A percentile compares a stretch with the other conserved stretches of the same genome.
These are phyloP conservation scores for Termitomyces sp. DNA, from an alignment of 1,284 basidiomycete genomes.

Conservation along the genomic window DNA sequence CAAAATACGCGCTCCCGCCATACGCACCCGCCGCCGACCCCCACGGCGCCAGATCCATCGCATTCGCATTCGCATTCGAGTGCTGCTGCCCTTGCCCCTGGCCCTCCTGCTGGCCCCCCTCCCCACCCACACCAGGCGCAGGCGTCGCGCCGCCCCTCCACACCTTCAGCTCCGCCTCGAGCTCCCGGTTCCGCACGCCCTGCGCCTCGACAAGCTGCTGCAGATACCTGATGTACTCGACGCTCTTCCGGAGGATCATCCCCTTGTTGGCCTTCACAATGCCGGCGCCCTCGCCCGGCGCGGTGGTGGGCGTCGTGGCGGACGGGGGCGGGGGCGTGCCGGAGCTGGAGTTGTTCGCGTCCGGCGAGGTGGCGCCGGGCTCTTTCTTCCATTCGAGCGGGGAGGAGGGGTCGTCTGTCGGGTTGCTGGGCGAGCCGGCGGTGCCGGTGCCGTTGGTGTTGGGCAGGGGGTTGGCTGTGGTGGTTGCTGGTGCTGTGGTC, in stretches of 20 bases:
- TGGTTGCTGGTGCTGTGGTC: not conserved
- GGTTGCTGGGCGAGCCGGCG: not conserved
- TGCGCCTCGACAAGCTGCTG: slow-evolving; percentile 80
- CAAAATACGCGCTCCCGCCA: slow-evolving; percentile 11
- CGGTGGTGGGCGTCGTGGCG: slow-evolving; percentile 12
- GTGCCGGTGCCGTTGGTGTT: no score
- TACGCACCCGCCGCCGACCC: slow-evolving; percentile 13
- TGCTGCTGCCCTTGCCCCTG: not conserved
- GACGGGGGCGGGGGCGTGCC: slow-evolving; percentile 1
- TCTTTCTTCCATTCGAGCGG: slow-evolving; percentile 16
- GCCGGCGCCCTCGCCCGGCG: slow-evolving; percentile 18
- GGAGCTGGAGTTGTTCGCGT: slow-evolving; percentile 4
- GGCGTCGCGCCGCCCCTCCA: not conserved
- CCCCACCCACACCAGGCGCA: no score
- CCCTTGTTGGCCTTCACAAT: slow-evolving; percentile 85
- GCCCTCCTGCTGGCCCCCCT: no score
- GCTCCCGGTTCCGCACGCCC: slow-evolving; percentile 67
- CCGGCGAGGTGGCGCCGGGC: not conserved
- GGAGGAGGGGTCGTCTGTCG: slow-evolving; percentile 12
- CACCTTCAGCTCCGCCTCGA: slow-evolving; percentile 58
- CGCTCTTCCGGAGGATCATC: slow-evolving; percentile 82
- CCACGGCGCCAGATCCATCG: slow-evolving; percentile 15
- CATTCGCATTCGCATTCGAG: slow-evolving; percentile 11
- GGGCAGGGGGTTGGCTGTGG: not conserved
- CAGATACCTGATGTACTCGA: slow-evolving; percentile 84